Conservation (phyloP, 208 protist species). For the Porcisia deanei region DNA sequence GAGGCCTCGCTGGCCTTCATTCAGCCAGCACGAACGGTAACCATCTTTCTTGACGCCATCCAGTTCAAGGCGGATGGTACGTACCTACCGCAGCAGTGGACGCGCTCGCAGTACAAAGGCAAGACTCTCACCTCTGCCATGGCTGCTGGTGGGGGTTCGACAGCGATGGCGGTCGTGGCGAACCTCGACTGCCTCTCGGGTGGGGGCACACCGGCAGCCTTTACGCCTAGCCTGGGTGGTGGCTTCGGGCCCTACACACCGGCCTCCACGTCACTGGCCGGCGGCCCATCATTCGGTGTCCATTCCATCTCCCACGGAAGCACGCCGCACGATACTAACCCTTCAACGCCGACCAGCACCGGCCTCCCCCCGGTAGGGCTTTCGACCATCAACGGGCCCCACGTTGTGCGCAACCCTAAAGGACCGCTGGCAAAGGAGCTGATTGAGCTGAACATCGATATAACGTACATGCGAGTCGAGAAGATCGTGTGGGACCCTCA, state of each 20-base stretch:
- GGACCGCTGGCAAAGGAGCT: constrained; percentile 47
- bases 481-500: constrained; percentile 88
- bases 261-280: constrained; percentile 17
- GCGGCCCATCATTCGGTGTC: constrained; percentile 10
- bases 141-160: constrained; percentile 46
- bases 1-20: constrained; percentile 84
- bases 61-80: constrained; percentile 56
- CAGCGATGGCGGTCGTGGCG: constrained; percentile 45
- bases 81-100: constrained; percentile 77
- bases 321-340: constrained; percentile 16
- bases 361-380: neutral
- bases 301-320: constrained; percentile 16
- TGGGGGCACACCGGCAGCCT: constrained; percentile 22
- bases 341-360: constrained; percentile 16
- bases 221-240: constrained; percentile 27
- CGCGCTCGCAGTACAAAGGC: constrained; percentile 39
- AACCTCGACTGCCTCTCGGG: constrained; percentile 23
- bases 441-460: constrained; percentile 78
- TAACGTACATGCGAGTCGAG: constrained; percentile 58
- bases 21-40: constrained; percentile 61
- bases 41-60: constrained; percentile 77
- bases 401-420: constrained; percentile 20
- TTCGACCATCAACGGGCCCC: constrained; percentile 12
- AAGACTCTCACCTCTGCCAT: constrained; percentile 45
- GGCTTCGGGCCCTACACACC: constrained; percentile 27